These are phyloP conservation scores for Hymenoscyphus linearis DNA, from an alignment of 2,329 filamentous ascomycete genomes.

Conservation along the genomic window DNA sequence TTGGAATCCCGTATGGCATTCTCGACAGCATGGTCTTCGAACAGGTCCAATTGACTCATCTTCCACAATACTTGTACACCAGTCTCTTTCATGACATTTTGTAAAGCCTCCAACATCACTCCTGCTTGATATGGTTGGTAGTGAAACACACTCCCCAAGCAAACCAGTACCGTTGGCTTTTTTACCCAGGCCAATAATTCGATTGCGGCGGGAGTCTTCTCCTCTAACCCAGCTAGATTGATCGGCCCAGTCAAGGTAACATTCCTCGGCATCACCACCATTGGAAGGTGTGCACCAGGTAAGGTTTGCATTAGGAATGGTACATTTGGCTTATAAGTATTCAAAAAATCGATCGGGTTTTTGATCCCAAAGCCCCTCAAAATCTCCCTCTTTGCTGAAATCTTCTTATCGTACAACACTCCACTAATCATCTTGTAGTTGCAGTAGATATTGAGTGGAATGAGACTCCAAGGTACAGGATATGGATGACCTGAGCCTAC, in stretches of 20 bases:
- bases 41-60: background rate
- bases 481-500: background rate
- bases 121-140: background rate
- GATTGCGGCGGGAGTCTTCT: background rate
- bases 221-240: background rate
- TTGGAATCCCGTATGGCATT: background rate
- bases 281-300: background rate
- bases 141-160: background rate
- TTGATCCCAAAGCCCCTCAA: background rate
- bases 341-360: background rate
- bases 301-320: background rate
- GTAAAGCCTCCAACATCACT: background rate
- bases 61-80: background rate
- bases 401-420: background rate
- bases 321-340: background rate
- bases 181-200: background rate
- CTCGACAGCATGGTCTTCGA: background rate
- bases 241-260: background rate
- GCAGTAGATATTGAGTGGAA: background rate
- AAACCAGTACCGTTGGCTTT: background rate
- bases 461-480: background rate
- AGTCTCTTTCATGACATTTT: background rate
- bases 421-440: background rate
- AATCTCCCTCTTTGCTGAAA: background rate
- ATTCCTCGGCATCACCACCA: background rate